Conservation (phyloP, 2,329 filamentous ascomycete species). For the Clathrospora elynae region DNA sequence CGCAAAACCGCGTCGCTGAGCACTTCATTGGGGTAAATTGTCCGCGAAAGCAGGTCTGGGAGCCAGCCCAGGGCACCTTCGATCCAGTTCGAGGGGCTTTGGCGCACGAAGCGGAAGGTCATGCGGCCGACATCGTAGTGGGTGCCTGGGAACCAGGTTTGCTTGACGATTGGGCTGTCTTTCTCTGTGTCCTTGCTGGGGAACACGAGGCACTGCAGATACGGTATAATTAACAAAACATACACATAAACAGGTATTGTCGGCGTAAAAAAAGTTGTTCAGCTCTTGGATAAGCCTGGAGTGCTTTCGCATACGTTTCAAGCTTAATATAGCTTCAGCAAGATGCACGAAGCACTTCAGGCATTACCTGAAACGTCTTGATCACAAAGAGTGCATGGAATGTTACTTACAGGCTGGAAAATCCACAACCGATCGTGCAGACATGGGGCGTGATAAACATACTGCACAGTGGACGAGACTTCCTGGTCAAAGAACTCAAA, state of each 20-base stretch:
- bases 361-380: too few relatives aligned
- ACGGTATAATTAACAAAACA: too few relatives aligned
- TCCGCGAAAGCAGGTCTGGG: constrained; percentile 34
- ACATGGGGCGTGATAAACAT: constrained; percentile 41
- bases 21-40: constrained; percentile 43
- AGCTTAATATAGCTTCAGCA: too few relatives aligned
- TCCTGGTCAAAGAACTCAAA: constrained; percentile 47
- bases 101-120: constrained; percentile 42
- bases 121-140: constrained; percentile 47
- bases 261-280: too few relatives aligned
- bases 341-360: too few relatives aligned
- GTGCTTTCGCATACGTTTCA: too few relatives aligned
- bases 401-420: constrained; percentile 45
- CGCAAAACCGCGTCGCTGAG: constrained; percentile 39
- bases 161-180: constrained; percentile 25
- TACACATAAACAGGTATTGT: too few relatives aligned
- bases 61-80: constrained; percentile 36
- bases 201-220: constrained; percentile 8
- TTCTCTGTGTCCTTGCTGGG: constrained; percentile 7
- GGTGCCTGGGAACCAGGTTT: constrained; percentile 47
- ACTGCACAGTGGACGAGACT: constrained; percentile 39
- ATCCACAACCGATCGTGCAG: constrained; percentile 45
- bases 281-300: too few relatives aligned
- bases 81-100: constrained; percentile 34
- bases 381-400: too few relatives aligned